Conservation (phyloP, 2,329 filamentous ascomycete species). For the Curvularia sp. region DNA sequence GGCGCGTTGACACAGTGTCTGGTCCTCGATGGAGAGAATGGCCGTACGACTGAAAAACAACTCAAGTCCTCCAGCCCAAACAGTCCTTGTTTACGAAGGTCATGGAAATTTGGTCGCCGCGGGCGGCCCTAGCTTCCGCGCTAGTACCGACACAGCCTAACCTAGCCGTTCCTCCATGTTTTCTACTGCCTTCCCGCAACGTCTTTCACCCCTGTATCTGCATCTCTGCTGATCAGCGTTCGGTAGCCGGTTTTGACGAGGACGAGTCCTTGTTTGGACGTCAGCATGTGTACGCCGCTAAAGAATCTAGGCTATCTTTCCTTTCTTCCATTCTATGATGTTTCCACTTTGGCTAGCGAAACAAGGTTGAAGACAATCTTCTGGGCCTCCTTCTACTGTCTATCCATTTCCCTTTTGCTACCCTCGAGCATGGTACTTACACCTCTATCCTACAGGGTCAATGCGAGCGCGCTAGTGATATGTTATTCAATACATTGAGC, state of each 20-base stretch:
- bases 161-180: constrained; percentile 22
- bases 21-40: neutral
- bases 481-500: neutral
- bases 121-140: constrained; percentile 17
- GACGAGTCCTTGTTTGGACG: neutral
- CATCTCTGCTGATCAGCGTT: constrained; percentile 20
- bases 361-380: neutral
- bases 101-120: constrained; percentile 33
- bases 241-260: constrained; percentile 2
- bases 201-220: constrained; percentile 18
- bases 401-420: neutral
- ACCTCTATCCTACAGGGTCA: neutral
- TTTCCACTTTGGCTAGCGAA: neutral
- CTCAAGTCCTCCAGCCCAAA: constrained; percentile 28
- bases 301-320: neutral
- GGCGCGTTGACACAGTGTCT: constrained; percentile 5
- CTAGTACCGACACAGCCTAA: constrained; percentile 20
- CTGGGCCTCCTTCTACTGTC: neutral
- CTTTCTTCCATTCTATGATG: neutral
- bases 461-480: neutral
- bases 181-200: constrained; percentile 9
- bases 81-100: constrained; percentile 36
- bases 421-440: neutral
- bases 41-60: constrained; percentile 18
- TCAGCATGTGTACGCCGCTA: constrained; percentile 1